A percentile compares a stretch with the other conserved stretches of the same genome.
phyloP scores from a whole-genome alignment of 1,284 basidiomycete genomes.

The Phellopilus nigrolimitatus region DNA sequence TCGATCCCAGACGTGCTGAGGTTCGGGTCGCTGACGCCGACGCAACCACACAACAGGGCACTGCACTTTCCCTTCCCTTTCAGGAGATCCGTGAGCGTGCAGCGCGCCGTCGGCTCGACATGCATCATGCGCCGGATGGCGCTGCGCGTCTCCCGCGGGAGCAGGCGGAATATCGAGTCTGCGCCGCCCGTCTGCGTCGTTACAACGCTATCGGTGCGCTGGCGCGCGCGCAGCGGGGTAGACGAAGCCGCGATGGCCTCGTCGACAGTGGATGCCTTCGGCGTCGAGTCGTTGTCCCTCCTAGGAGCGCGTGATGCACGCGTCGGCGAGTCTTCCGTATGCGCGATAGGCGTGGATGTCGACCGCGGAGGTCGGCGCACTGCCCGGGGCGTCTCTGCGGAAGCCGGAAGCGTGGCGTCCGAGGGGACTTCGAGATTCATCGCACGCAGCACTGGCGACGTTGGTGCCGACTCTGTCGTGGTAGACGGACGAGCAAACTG shows the following conservation, averaged over 20 bases:
- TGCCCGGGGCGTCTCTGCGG: constrained; percentile 23
- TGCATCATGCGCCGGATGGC: constrained; percentile 93
- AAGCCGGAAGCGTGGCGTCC: constrained; percentile 6
- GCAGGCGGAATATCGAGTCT: constrained; percentile 97
- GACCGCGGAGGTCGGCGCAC: constrained; percentile 24
- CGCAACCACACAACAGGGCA: constrained; percentile 77
- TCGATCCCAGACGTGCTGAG: constrained; percentile 25
- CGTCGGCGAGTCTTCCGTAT: constrained; percentile 1
- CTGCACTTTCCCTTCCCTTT: constrained; percentile 74
- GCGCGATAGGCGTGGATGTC: constrained; percentile 24
- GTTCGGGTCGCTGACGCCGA: constrained; percentile 28
- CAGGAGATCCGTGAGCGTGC: constrained; percentile 90
- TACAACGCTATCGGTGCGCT: constrained; percentile 56
- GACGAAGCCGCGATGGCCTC: not conserved
- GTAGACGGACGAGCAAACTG: constrained; percentile 64
- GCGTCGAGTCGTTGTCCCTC: constrained; percentile 7
- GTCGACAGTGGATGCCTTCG: not conserved
- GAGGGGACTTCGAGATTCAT: not conserved
- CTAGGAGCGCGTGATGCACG: constrained; percentile 7
- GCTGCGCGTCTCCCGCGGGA: constrained; percentile 87
- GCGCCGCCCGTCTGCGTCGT: constrained; percentile 85
- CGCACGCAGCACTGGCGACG: constrained; percentile 14
- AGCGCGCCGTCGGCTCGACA: constrained; percentile 84
- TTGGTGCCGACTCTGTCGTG: constrained; percentile 53
- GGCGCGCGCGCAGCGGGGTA: constrained; percentile 29